phyloP scores from a whole-genome alignment of 2,329 filamentous ascomycete species.

The Aspergillus sp. region DNA sequence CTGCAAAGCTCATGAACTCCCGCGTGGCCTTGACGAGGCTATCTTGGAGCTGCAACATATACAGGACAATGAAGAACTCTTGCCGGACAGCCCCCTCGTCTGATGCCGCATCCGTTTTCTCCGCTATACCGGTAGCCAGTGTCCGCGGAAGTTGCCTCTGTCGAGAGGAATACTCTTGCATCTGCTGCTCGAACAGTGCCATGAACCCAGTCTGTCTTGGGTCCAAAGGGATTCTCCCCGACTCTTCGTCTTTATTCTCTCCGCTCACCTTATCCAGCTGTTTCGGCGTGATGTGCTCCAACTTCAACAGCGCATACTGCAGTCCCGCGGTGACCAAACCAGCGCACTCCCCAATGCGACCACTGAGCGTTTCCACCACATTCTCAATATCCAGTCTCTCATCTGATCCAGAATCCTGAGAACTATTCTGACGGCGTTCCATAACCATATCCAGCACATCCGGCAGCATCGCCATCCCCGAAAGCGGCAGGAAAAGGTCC shows the following conservation, averaged over 20 bases:
- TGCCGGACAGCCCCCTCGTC: conserved; percentile 31
- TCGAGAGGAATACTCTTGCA: conserved; percentile 54
- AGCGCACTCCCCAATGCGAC: too few species aligned
- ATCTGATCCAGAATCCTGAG: too few species aligned
- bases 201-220: too few species aligned
- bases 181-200: conserved; percentile 50
- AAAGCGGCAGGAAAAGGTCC: conserved; percentile 62
- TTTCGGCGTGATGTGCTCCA: too few species aligned
- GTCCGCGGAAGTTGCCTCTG: conserved; percentile 50
- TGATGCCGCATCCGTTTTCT: conserved; percentile 36
- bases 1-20: conserved; percentile 65
- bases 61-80: conserved; percentile 63
- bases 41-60: conserved; percentile 66
- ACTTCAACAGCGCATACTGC: too few species aligned
- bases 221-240: too few species aligned
- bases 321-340: too few species aligned
- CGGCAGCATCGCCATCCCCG: conserved; percentile 67
- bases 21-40: conserved; percentile 59
- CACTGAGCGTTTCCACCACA: too few species aligned
- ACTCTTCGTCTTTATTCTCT: too few species aligned
- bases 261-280: too few species aligned
- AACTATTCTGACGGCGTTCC: conserved; percentile 8
- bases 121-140: conserved; percentile 38
- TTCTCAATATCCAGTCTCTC: too few species aligned
- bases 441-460: conserved; percentile 59